These are phyloP conservation scores for Fulvia fulva DNA, from an alignment of 2,329 filamentous ascomycete species.

Conservation along the genomic window DNA sequence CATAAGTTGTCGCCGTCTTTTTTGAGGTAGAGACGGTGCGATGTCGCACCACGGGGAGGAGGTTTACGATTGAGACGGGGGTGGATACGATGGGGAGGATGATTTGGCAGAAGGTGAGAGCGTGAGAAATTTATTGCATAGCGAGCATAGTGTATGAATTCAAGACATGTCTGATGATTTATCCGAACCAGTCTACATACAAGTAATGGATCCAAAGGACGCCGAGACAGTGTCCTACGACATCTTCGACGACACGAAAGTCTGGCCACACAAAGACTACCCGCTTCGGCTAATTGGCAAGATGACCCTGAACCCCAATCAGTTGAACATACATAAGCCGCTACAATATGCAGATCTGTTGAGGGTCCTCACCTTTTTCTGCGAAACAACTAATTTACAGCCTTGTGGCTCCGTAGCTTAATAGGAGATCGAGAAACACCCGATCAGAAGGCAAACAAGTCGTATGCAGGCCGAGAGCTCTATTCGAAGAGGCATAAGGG, in stretches of 20 bases:
- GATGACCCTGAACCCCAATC: constrained; percentile 49
- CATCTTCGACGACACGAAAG: constrained; percentile 56
- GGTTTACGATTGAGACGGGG: not conserved
- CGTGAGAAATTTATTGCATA: not conserved
- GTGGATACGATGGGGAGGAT: not conserved
- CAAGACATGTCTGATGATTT: not conserved
- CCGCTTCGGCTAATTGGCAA: constrained; percentile 47
- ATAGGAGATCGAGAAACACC: too few species aligned
- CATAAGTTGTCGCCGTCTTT: constrained; percentile 4
- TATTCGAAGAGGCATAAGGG: too few species aligned
- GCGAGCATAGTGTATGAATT: not conserved
- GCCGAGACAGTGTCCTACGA: constrained; percentile 47
- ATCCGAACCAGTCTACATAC: not conserved
- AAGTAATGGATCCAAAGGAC: constrained; percentile 29
- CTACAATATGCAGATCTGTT: too few species aligned
- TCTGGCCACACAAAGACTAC: constrained; percentile 42
- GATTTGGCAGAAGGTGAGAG: not conserved
- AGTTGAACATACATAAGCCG: too few species aligned
- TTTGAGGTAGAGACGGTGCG: not conserved
- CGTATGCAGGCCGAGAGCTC: too few species aligned
- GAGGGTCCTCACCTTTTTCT: too few species aligned
- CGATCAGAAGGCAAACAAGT: too few species aligned
- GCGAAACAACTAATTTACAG: too few species aligned
- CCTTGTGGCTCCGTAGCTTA: too few species aligned
- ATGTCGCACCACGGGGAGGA: not conserved